Conservation (phyloP, 768 basidiomycete genomes). For the Rhizopogon rudus region DNA sequence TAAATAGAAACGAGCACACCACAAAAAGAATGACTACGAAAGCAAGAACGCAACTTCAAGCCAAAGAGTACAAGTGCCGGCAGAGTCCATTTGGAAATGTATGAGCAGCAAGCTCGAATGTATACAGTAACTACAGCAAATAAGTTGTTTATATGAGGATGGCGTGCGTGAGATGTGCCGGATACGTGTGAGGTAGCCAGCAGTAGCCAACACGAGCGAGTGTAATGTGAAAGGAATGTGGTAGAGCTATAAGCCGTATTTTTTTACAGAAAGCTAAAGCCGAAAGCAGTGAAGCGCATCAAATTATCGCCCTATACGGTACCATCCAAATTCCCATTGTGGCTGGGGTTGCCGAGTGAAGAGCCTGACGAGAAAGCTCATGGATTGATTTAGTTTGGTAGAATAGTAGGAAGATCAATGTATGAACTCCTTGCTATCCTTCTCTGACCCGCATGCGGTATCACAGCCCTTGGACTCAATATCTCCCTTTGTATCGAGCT, state of each 20-base stretch:
- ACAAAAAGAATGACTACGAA: not conserved
- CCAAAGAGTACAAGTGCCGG: not conserved
- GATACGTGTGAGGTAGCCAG: not conserved
- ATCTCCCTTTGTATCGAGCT: conserved; percentile 15
- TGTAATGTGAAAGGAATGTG: not conserved
- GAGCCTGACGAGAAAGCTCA: not conserved
- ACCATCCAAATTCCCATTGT: not conserved
- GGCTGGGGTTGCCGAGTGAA: not conserved
- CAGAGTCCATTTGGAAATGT: not conserved
- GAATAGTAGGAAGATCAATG: not conserved
- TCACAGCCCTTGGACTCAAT: conserved; percentile 13
- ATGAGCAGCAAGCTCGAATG: not conserved
- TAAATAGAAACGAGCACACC: not conserved
- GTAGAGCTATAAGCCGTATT: not conserved
- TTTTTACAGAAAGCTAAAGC: not conserved
- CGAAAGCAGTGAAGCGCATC: not conserved
- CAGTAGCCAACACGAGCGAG: not conserved
- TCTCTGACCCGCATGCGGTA: conserved; percentile 9
- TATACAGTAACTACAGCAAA: not conserved
- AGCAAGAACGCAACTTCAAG: not conserved
- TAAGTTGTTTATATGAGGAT: not conserved
- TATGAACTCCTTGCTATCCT: conserved; percentile 5
- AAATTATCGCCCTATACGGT: not conserved
- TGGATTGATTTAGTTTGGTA: not conserved
- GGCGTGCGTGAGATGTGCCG: not conserved